Conservation (phyloP, 352 stramenopile genomes). For the Phytophthora constricta region DNA sequence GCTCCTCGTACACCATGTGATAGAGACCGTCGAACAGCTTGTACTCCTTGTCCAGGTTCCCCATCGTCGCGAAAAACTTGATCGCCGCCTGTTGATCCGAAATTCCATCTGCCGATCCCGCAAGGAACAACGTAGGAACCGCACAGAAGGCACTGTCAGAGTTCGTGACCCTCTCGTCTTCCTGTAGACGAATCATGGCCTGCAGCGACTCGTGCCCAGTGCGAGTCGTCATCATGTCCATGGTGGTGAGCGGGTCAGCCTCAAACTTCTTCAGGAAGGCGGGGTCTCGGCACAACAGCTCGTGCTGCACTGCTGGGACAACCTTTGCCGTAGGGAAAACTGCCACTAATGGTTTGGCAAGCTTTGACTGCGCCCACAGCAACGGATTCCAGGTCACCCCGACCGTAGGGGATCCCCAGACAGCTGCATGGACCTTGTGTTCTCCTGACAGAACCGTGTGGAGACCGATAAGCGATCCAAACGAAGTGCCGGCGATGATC, state of each 20-base stretch:
- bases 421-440: slow-evolving; percentile 42
- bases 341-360: slow-evolving; percentile 31
- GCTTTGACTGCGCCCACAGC: slow-evolving; percentile 34
- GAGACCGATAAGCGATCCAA: slow-evolving; percentile 43
- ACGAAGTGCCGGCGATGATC: slow-evolving; percentile 45
- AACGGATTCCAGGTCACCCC: slow-evolving; percentile 42
- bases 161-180: slow-evolving; percentile 34
- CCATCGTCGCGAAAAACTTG: slow-evolving; percentile 53
- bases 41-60: slow-evolving; percentile 63
- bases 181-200: slow-evolving; percentile 42
- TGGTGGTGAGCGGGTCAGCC: slow-evolving; percentile 44
- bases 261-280: slow-evolving; percentile 41
- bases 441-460: slow-evolving; percentile 44
- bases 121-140: slow-evolving; percentile 43
- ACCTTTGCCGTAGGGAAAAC: slow-evolving; percentile 42
- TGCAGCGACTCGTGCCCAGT: slow-evolving; percentile 43
- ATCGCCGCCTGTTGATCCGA: slow-evolving; percentile 48
- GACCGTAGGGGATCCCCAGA: slow-evolving; percentile 43
- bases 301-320: slow-evolving; percentile 39
- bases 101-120: slow-evolving; percentile 53
- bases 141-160: slow-evolving; percentile 31
- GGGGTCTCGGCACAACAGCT: slow-evolving; percentile 47
- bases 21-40: slow-evolving; percentile 64
- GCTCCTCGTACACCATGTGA: slow-evolving; percentile 67
- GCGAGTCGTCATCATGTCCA: slow-evolving; percentile 46